A percentile compares a stretch with the other conserved stretches of the same genome.
phyloP scores from a whole-genome alignment of 78 protist species.

The Polysphondylium violaceum region DNA sequence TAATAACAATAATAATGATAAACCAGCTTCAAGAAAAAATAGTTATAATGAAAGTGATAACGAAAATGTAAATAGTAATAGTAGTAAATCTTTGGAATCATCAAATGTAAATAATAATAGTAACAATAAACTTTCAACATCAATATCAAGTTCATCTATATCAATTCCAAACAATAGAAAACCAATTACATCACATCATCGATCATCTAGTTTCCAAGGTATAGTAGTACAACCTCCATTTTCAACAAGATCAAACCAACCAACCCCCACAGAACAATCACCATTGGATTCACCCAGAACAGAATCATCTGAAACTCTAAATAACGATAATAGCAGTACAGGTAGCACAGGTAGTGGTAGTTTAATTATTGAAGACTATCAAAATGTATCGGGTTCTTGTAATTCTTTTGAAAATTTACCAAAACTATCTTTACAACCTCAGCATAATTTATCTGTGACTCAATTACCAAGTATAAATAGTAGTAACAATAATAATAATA shows the following conservation, averaged over 20 bases:
- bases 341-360: neutral
- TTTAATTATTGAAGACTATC: constrained; percentile 29
- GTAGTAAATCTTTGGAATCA: too few species aligned
- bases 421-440: neutral
- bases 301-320: neutral
- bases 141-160: neutral
- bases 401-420: neutral
- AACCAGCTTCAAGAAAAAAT: neutral
- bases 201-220: constrained; percentile 50
- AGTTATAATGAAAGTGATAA: neutral
- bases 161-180: neutral
- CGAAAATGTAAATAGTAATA: neutral
- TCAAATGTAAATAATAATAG: too few species aligned
- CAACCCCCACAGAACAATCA: constrained; percentile 45
- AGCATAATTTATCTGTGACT: neutral
- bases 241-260: neutral
- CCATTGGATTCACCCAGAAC: constrained; percentile 45
- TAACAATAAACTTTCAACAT: neutral
- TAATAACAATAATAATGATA: neutral
- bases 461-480: neutral
- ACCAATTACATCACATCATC: constrained; percentile 37
- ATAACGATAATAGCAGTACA: neutral
- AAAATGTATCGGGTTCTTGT: too few species aligned
- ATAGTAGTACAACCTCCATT: neutral
- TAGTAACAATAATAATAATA: neutral